Percentiles rank a stretch among this genome's conserved stretches.
Evolutionary conservation across 2,329 filamentous ascomycete species (phyloP).

Genomic region (Botrytis aclada): DNA sequence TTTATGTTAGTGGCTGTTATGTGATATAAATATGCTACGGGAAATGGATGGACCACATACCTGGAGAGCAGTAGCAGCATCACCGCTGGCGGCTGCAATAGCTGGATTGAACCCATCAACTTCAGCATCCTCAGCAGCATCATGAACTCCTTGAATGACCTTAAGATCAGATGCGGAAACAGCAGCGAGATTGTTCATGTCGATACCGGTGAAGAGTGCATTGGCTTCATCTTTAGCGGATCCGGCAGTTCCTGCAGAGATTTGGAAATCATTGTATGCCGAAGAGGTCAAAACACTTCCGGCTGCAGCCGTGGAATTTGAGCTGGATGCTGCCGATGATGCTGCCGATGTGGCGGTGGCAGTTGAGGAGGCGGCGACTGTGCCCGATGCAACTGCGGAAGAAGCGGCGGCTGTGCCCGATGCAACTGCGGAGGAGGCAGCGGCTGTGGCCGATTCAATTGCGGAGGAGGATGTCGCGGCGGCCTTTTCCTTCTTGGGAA

Average conservation of each 20-base stretch:
- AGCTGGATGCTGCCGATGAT: constrained; percentile 15
- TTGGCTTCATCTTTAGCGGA: constrained; percentile 46
- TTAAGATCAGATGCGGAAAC: constrained; percentile 48
- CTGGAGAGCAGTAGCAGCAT: constrained; percentile 48
- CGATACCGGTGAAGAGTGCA: constrained; percentile 40
- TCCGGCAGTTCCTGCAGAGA: constrained; percentile 47
- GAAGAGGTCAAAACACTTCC: constrained; percentile 38
- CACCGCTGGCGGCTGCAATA: constrained; percentile 47
- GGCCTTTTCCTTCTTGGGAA: constrained; percentile 29
- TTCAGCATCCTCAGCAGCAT: constrained; percentile 53
- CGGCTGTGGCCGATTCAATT: background rate
- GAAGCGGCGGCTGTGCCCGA: too few relatives aligned
- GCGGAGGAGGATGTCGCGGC: constrained; percentile 20
- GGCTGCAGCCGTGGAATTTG: constrained; percentile 22
- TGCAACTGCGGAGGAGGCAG: background rate
- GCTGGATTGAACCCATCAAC: constrained; percentile 52
- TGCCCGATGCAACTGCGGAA: background rate
- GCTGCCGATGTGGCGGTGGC: constrained; percentile 24
- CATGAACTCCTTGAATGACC: constrained; percentile 50
- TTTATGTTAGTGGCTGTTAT: background rate
- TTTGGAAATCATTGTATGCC: constrained; percentile 47
- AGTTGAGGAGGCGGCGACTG: background rate
- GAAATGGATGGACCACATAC: constrained; percentile 27
- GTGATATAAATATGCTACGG: background rate
- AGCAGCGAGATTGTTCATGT: constrained; percentile 43